Percentiles rank a stretch among this genome's conserved stretches.
Evolutionary conservation across 1,284 basidiomycete genomes (phyloP).

Genomic region (Microbotryum saponariae): DNA sequence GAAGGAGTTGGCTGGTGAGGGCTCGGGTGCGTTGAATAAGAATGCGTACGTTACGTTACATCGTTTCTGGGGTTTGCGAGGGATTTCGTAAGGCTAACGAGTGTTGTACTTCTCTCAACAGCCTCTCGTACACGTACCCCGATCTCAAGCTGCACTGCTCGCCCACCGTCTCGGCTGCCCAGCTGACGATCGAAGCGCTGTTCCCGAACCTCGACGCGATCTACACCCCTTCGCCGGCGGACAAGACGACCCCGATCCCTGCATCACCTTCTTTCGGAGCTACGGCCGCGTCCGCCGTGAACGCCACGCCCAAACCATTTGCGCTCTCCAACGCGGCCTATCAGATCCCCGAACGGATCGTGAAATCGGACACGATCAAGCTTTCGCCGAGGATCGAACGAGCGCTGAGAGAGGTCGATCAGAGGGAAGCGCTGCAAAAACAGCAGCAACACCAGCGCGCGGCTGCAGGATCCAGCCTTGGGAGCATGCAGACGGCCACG

Average conservation of each 20-base stretch:
- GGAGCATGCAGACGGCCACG: background rate
- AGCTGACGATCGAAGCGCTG: conserved; percentile 12
- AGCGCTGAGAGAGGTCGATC: conserved; percentile 15
- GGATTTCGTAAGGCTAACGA: too few relatives aligned
- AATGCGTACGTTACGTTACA: conserved; percentile 6
- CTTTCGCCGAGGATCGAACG: conserved; percentile 22
- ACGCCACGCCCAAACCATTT: conserved; percentile 10
- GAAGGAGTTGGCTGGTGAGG: conserved; percentile 6
- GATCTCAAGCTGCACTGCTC: conserved; percentile 6
- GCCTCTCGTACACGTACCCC: background rate
- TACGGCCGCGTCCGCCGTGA: background rate
- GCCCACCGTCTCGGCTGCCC: conserved; percentile 12
- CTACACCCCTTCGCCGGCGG: background rate
- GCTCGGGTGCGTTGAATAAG: background rate
- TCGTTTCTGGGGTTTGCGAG: too few relatives aligned
- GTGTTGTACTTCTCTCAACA: background rate
- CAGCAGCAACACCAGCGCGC: background rate
- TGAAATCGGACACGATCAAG: background rate
- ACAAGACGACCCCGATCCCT: background rate
- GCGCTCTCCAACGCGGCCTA: conserved; percentile 21
- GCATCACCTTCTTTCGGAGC: background rate
- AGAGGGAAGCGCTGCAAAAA: conserved; percentile 5
- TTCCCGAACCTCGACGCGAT: conserved; percentile 6
- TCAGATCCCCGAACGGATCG: background rate
- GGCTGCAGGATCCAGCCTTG: background rate